phyloP scores from a whole-genome alignment of 805 yeast genomes.

The Yarrowia bubula region DNA sequence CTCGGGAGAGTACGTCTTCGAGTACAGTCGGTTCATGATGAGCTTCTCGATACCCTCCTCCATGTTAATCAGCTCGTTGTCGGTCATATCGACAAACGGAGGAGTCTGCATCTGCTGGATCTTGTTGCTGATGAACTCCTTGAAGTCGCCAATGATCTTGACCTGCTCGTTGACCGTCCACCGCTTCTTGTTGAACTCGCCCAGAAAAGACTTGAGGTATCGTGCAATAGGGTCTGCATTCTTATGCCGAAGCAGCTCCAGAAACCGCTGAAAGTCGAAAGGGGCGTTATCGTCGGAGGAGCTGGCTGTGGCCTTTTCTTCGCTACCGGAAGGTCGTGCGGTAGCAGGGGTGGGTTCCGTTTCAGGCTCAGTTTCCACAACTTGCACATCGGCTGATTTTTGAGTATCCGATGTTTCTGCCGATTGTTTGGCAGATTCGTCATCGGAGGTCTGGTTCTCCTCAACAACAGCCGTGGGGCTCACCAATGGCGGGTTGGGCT shows the following conservation, averaged over 20 bases:
- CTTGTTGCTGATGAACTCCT: conserved; percentile 54
- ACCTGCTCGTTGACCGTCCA: conserved; percentile 79
- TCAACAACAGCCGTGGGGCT: background rate
- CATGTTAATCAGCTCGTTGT: conserved; percentile 63
- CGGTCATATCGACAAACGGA: conserved; percentile 71
- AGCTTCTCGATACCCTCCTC: conserved; percentile 91
- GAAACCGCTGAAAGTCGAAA: conserved; percentile 73
- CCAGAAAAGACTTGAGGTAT: conserved; percentile 79
- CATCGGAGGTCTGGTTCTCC: background rate
- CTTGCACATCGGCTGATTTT: background rate
- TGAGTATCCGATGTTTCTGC: background rate
- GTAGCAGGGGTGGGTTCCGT: background rate
- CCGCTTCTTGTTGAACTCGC: conserved; percentile 64
- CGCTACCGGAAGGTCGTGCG: background rate
- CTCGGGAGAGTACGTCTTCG: conserved; percentile 75
- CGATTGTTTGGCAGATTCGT: background rate
- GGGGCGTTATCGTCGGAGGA: conserved; percentile 17
- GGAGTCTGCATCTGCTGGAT: conserved; percentile 59
- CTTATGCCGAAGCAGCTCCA: conserved; percentile 66
- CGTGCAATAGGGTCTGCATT: conserved; percentile 86
- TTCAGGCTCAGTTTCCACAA: background rate
- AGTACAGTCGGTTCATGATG: conserved; percentile 81
- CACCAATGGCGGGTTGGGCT: background rate
- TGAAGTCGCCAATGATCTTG: conserved; percentile 75
- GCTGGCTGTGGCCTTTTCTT: background rate